These are phyloP conservation scores for Neurospora hispaniola DNA, from an alignment of 495 filamentous ascomycete species.

Conservation along the genomic window DNA sequence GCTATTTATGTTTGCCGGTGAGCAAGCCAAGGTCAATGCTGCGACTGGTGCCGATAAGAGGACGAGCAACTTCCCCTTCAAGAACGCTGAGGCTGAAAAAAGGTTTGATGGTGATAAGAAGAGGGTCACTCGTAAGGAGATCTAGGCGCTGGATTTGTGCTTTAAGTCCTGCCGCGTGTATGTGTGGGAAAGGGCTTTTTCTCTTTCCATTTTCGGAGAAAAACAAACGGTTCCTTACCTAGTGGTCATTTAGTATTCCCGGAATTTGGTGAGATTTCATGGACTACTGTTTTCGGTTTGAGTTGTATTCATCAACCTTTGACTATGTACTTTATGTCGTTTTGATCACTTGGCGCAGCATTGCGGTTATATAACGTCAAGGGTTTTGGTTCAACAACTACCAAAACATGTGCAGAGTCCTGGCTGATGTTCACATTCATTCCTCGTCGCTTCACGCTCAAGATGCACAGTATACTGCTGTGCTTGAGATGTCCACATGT, in stretches of 20 bases:
- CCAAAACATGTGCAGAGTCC: not conserved
- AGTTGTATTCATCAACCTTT: not conserved
- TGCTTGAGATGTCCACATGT: not conserved
- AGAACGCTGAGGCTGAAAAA: slow-evolving; percentile 37
- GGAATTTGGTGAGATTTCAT: not conserved
- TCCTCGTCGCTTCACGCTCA: not conserved
- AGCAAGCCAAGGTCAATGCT: slow-evolving; percentile 49
- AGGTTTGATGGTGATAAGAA: slow-evolving; percentile 1
- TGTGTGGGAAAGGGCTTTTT: not conserved
- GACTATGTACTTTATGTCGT: not conserved
- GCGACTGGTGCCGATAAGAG: slow-evolving; percentile 71
- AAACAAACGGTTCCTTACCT: not conserved
- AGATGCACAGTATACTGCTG: not conserved
- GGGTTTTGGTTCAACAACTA: not conserved
- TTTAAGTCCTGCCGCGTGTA: not conserved
- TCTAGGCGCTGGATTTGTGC: not conserved
- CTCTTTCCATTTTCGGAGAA: too few relatives aligned
- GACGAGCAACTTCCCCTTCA: slow-evolving; percentile 73
- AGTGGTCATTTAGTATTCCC: not conserved
- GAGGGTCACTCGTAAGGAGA: not conserved
- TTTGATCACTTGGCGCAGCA: not conserved
- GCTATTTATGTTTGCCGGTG: slow-evolving; percentile 64
- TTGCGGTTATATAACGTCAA: not conserved
- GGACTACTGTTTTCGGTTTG: not conserved
- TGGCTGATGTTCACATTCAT: not conserved